Conservation (phyloP, 2,329 filamentous ascomycete species). For the Zarea fungicola region DNA sequence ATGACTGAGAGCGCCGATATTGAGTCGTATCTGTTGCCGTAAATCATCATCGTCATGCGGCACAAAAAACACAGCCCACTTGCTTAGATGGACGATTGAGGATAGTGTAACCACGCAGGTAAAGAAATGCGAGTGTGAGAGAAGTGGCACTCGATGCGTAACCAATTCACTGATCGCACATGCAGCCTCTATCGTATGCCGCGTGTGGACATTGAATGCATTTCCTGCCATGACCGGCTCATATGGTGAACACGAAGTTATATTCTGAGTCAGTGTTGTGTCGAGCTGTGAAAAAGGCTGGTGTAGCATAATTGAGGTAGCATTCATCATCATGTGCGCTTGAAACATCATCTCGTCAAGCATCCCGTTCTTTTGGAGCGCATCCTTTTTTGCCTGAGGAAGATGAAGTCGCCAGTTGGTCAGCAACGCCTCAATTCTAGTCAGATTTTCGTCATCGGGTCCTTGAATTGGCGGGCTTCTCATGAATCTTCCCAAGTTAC, state of each 20-base stretch:
- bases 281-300: constrained; percentile 74
- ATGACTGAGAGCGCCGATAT: constrained; percentile 68
- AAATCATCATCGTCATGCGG: constrained; percentile 58
- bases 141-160: constrained; percentile 65
- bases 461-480: constrained; percentile 46
- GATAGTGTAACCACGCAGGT: constrained; percentile 74
- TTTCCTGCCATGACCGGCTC: constrained; percentile 44
- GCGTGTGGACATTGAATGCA: constrained; percentile 62
- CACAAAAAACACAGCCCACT: constrained; percentile 63
- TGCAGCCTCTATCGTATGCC: constrained; percentile 74
- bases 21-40: constrained; percentile 71
- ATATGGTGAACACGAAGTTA: constrained; percentile 64
- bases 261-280: constrained; percentile 49
- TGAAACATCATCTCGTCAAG: constrained; percentile 91
- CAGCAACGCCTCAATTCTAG: constrained; percentile 46
- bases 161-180: constrained; percentile 71
- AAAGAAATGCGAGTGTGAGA: constrained; percentile 78
- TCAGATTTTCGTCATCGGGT: constrained; percentile 48
- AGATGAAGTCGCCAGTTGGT: constrained; percentile 77
- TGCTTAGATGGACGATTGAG: constrained; percentile 75
- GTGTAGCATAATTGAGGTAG: constrained; percentile 68
- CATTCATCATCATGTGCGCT: constrained; percentile 71
- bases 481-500: constrained; percentile 75
- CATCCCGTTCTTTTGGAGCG: constrained; percentile 63
- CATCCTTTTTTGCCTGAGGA: constrained; percentile 64